Percentiles rank a stretch among this genome's conserved stretches.
These are phyloP conservation scores for Beauveria caledonica DNA, from an alignment of 2,329 filamentous ascomycete genomes.

Conservation along the genomic window DNA sequence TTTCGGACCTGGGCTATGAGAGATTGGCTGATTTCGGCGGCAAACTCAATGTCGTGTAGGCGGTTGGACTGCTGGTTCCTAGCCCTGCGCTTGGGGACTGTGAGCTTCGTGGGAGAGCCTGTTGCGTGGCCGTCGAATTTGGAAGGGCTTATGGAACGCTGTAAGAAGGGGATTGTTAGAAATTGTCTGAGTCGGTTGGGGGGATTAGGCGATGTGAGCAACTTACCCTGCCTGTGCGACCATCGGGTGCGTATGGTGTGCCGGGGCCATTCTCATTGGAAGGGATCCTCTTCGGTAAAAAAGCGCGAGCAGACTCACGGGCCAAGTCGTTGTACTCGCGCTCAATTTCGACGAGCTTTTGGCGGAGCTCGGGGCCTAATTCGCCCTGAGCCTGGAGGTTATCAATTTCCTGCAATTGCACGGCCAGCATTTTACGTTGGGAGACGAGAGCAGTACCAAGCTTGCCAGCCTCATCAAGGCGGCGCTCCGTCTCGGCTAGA, in stretches of 20 bases:
- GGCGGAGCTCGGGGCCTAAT: conserved; percentile 72
- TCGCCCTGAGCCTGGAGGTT: conserved; percentile 67
- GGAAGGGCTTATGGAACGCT: conserved; percentile 64
- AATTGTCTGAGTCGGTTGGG: conserved; percentile 8
- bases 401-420: conserved; percentile 78
- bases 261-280: conserved; percentile 53
- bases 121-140: conserved; percentile 80
- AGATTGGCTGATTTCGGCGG: conserved; percentile 95
- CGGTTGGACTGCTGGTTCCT: conserved; percentile 83
- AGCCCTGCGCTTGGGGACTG: conserved; percentile 76
- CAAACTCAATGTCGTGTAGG: conserved; percentile 94
- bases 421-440: conserved; percentile 75
- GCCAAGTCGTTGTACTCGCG: conserved; percentile 93
- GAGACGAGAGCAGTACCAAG: conserved; percentile 80
- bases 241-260: conserved; percentile 46
- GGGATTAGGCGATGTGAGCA: neutral
- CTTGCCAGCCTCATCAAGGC: conserved; percentile 84
- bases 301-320: conserved; percentile 78
- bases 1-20: conserved; percentile 90
- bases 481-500: conserved; percentile 82
- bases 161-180: conserved; percentile 13
- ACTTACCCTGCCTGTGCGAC: conserved; percentile 45
- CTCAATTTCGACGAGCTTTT: conserved; percentile 79
- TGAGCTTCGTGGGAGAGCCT: conserved; percentile 81
- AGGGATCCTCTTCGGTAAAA: conserved; percentile 72